Percentiles rank a stretch among this genome's conserved stretches.
phyloP scores from a whole-genome alignment of 2,329 filamentous ascomycete species.

The Dryadomyces quercivorus region DNA sequence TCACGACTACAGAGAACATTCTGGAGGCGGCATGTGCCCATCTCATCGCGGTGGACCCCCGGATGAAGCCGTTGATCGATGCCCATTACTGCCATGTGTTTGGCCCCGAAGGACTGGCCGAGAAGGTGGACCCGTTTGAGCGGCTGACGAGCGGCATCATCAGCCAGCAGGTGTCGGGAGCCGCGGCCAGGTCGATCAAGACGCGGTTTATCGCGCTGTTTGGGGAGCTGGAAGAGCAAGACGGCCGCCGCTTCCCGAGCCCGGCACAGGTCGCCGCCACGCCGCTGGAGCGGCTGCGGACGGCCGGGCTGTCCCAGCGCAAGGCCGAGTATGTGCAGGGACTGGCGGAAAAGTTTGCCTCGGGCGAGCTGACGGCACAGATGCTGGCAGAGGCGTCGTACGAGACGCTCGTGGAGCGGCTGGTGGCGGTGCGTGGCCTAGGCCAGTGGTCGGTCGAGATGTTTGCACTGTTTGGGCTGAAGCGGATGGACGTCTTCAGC shows the following conservation, averaged over 20 bases:
- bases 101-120: slow-evolving; percentile 66
- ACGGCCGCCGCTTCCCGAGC: slow-evolving; percentile 48
- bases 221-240: slow-evolving; percentile 11
- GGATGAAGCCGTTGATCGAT: slow-evolving; percentile 59
- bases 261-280: slow-evolving; percentile 58
- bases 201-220: slow-evolving; percentile 73
- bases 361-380: slow-evolving; percentile 54
- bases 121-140: slow-evolving; percentile 80
- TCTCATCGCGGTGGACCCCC: slow-evolving; percentile 59
- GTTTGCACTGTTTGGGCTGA: slow-evolving; percentile 94
- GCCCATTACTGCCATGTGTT: slow-evolving; percentile 69
- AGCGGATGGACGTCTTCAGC: slow-evolving; percentile 87
- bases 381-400: slow-evolving; percentile 54
- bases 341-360: slow-evolving; percentile 67
- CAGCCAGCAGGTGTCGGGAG: slow-evolving; percentile 89
- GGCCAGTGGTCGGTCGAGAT: slow-evolving; percentile 93
- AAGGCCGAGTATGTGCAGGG: slow-evolving; percentile 94
- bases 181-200: slow-evolving; percentile 82
- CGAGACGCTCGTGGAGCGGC: slow-evolving; percentile 69
- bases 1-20: slow-evolving; percentile 52
- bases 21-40: slow-evolving; percentile 66
- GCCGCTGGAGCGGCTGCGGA: slow-evolving; percentile 57
- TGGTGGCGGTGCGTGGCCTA: slow-evolving; percentile 77
- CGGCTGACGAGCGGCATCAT: slow-evolving; percentile 79
- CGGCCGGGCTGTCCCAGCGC: slow-evolving; percentile 79